These are phyloP conservation scores for Zarea fungicola DNA, from an alignment of 2,329 filamentous ascomycete genomes.

Conservation along the genomic window DNA sequence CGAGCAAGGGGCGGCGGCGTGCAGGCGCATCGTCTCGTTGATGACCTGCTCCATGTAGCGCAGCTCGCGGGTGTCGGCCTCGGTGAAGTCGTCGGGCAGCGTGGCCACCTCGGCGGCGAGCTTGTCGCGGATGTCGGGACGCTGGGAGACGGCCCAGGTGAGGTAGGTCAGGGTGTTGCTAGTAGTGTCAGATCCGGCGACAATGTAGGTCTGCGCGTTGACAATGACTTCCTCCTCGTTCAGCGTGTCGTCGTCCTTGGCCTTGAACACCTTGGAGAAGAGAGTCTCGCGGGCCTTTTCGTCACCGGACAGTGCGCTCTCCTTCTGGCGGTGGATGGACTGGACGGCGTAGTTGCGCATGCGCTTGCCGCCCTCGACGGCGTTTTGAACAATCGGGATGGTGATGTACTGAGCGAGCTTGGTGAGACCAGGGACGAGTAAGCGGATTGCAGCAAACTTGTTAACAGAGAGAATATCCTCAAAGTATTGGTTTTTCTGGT, in stretches of 20 bases:
- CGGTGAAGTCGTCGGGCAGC: conserved; percentile 24
- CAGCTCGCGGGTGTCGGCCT: conserved; percentile 22
- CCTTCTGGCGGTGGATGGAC: conserved; percentile 25
- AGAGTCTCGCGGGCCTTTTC: conserved; percentile 25
- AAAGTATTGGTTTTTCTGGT: conserved; percentile 10
- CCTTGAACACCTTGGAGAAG: conserved; percentile 33
- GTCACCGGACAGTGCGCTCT: conserved; percentile 18
- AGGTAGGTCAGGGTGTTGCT: conserved; percentile 45
- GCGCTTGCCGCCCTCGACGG: conserved; percentile 12
- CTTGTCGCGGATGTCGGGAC: conserved; percentile 23
- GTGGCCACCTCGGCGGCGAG: conserved; percentile 31
- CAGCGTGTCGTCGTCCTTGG: conserved; percentile 25
- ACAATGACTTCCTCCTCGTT: conserved; percentile 28
- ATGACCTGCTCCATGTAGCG: conserved; percentile 38
- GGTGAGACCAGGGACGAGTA: conserved; percentile 25
- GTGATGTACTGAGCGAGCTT: conserved; percentile 20
- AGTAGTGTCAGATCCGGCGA: conserved; percentile 49
- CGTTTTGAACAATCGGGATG: conserved; percentile 20
- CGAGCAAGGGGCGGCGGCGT: conserved; percentile 33
- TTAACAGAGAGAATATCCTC: conserved; percentile 16
- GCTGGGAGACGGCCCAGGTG: conserved; percentile 32
- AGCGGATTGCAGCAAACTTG: conserved; percentile 19
- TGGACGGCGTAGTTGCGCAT: conserved; percentile 22
- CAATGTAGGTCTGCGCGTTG: conserved; percentile 40
- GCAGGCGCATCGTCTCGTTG: conserved; percentile 40